These are phyloP conservation scores for Gastrolobium bilobum DNA, from an alignment of 306 rosid genomes.

Conservation along the genomic window DNA sequence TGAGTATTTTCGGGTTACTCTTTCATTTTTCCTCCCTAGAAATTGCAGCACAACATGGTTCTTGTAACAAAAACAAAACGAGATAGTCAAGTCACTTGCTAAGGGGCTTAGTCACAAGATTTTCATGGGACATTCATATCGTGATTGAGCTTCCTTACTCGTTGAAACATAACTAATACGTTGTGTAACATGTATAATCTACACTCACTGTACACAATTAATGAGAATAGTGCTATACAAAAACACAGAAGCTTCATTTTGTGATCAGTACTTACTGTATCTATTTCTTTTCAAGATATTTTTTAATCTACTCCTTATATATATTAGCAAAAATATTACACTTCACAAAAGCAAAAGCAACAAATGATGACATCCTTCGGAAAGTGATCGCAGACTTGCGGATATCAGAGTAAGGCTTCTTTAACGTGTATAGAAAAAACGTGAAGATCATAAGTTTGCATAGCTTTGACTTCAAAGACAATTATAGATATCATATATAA, in stretches of 20 bases:
- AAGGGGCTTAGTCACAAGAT: slow-evolving; percentile 35
- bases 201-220: no score
- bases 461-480: no score
- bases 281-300: no score
- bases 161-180: background rate
- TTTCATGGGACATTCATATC: slow-evolving; percentile 35
- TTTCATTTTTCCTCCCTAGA: background rate
- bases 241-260: no score
- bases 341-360: background rate
- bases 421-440: background rate
- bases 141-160: slow-evolving; percentile 28
- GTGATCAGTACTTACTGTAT: no score
- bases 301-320: no score
- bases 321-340: background rate
- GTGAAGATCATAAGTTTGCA: background rate
- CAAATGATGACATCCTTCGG: background rate
- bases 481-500: no score
- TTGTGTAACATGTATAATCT: background rate
- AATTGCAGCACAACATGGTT: background rate
- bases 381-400: background rate
- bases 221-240: no score
- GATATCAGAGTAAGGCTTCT: background rate
- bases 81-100: slow-evolving; percentile 28
- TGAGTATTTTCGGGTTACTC: background rate
- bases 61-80: background rate